Conservation (phyloP, 345 rosid genomes). For the Eucalyptus curtisii region DNA sequence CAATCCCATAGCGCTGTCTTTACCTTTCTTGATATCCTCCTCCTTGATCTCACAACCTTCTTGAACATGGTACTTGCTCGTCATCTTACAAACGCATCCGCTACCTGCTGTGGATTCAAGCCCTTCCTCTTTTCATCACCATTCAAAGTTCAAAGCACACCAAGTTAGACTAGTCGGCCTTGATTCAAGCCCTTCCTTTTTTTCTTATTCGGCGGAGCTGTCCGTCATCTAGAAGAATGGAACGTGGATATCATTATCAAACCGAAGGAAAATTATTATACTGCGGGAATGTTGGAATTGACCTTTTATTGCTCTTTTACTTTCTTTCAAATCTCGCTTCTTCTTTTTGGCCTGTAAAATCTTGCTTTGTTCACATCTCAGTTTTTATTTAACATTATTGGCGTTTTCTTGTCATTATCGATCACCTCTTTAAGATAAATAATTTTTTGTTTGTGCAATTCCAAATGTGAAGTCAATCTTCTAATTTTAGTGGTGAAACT, state of each 20-base stretch:
- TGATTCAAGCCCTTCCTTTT: neutral
- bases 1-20: constrained; percentile 1
- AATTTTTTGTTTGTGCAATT: neutral
- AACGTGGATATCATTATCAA: neutral
- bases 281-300: neutral
- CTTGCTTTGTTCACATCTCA: neutral
- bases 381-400: neutral
- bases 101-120: neutral
- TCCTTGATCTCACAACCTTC: neutral
- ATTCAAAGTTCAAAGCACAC: neutral
- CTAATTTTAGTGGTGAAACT: neutral
- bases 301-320: neutral
- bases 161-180: neutral
- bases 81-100: neutral
- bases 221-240: neutral
- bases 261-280: neutral
- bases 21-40: neutral
- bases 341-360: neutral
- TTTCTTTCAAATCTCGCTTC: neutral
- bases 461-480: neutral
- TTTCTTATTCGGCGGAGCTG: neutral
- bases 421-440: neutral
- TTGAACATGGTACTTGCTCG: neutral
- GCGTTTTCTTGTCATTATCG: neutral
- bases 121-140: too few relatives aligned